Evolutionary conservation across 2,329 filamentous ascomycete species (phyloP).

Genomic region (Sarocladiaceae sp.): DNA sequence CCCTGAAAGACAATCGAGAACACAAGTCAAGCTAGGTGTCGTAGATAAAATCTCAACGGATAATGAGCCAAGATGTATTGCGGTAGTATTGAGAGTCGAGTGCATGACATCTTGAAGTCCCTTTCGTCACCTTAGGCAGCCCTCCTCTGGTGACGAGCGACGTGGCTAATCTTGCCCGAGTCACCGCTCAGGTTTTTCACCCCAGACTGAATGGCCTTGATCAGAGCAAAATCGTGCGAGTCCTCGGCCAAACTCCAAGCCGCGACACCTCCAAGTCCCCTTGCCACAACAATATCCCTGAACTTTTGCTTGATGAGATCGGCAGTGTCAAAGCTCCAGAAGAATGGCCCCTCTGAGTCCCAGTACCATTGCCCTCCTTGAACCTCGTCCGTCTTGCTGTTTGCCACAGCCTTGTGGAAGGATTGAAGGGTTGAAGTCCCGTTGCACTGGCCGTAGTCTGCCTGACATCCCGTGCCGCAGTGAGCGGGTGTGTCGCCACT

Average conservation of each 20-base stretch:
- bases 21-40: too few species aligned
- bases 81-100: too few species aligned
- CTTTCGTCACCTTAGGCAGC: too few species aligned
- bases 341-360: constrained; percentile 39
- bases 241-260: constrained; percentile 52
- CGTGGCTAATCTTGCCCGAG: neutral
- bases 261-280: constrained; percentile 45
- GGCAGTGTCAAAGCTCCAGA: constrained; percentile 53
- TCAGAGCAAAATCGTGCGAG: constrained; percentile 34
- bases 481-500: constrained; percentile 1
- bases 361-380: constrained; percentile 54
- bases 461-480: neutral
- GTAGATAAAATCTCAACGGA: too few species aligned
- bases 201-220: constrained; percentile 35
- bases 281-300: constrained; percentile 33
- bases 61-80: too few species aligned
- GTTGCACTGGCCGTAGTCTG: constrained; percentile 14
- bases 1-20: too few species aligned
- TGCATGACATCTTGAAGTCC: too few species aligned
- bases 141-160: neutral
- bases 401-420: constrained; percentile 36
- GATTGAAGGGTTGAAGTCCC: neutral
- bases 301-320: constrained; percentile 45
- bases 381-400: constrained; percentile 38
- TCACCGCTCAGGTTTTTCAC: constrained; percentile 14